Percentiles rank a stretch among this genome's conserved stretches.
These are phyloP conservation scores for Boletus reticuloceps DNA, from an alignment of 768 basidiomycete species.

Conservation along the genomic window DNA sequence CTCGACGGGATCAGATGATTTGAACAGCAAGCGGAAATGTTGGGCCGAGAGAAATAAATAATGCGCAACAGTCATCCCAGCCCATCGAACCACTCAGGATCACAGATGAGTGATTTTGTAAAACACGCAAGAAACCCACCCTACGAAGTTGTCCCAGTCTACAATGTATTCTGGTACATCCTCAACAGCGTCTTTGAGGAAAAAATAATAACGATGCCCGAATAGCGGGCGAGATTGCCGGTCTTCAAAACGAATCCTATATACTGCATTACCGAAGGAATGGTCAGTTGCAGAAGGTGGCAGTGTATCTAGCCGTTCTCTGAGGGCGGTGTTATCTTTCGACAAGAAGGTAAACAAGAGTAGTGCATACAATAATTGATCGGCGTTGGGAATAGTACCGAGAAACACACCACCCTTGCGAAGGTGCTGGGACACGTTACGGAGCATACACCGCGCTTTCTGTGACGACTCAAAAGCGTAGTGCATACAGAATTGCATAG, in stretches of 20 bases:
- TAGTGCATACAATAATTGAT: slow-evolving; percentile 70
- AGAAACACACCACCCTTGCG: slow-evolving; percentile 87
- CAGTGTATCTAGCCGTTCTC: slow-evolving; percentile 67
- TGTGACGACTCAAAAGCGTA: slow-evolving; percentile 93
- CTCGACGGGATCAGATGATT: neutral
- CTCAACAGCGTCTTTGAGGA: slow-evolving; percentile 91
- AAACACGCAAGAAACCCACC: slow-evolving; percentile 44
- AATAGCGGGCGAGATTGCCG: slow-evolving; percentile 61
- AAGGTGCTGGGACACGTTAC: slow-evolving; percentile 81
- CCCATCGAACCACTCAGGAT: neutral
- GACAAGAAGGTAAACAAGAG: slow-evolving; percentile 2
- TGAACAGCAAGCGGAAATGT: neutral
- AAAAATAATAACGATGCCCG: slow-evolving; percentile 95
- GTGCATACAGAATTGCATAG: slow-evolving; percentile 99
- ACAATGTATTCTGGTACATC: slow-evolving; percentile 98
- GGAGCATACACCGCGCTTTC: slow-evolving; percentile 89
- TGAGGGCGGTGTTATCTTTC: slow-evolving; percentile 32
- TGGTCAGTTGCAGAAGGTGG: slow-evolving; percentile 67
- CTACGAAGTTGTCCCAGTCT: slow-evolving; percentile 89
- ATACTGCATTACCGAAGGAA: slow-evolving; percentile 88
- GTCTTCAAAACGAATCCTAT: slow-evolving; percentile 83
- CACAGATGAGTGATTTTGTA: neutral
- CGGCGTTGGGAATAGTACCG: slow-evolving; percentile 94
- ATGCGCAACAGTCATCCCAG: no score
- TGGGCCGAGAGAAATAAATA: neutral